These are phyloP conservation scores for Drechslera avenae DNA, from an alignment of 2,329 filamentous ascomycete genomes.

Conservation along the genomic window DNA sequence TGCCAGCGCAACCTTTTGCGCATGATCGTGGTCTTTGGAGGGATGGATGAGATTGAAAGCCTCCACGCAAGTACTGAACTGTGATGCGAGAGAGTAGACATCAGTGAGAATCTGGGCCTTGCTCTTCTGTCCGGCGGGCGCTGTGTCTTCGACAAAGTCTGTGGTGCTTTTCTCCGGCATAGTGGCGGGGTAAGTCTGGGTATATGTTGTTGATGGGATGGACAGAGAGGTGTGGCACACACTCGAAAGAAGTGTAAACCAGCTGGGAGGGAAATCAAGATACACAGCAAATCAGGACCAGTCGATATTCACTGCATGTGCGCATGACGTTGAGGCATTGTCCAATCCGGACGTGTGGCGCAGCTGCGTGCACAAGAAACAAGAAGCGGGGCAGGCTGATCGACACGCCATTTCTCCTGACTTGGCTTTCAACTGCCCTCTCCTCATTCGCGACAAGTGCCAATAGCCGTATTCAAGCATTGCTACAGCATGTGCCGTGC, in stretches of 20 bases:
- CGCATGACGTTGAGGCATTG: constrained; percentile 38
- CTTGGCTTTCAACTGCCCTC: constrained; percentile 14
- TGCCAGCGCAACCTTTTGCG: constrained; percentile 52
- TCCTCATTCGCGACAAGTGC: constrained; percentile 19
- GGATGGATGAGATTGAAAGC: constrained; percentile 55
- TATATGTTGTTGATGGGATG: not conserved
- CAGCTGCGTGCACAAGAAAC: constrained; percentile 28
- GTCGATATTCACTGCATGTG: constrained; percentile 25
- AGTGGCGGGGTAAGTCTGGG: constrained; percentile 29
- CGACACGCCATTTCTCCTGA: constrained; percentile 11
- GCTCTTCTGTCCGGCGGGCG: constrained; percentile 22
- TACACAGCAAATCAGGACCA: constrained; percentile 6
- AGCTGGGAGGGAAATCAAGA: constrained; percentile 3
- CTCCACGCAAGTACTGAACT: constrained; percentile 56
- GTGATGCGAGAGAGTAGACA: constrained; percentile 51
- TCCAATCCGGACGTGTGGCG: constrained; percentile 31
- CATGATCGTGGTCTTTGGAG: constrained; percentile 49
- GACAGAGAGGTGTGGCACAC: not conserved
- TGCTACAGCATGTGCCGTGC: constrained; percentile 7
- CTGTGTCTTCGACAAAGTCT: constrained; percentile 25
- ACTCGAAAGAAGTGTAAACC: not conserved
- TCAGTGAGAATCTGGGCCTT: constrained; percentile 47
- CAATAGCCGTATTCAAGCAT: constrained; percentile 20
- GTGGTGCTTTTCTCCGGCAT: constrained; percentile 22
- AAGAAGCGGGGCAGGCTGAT: constrained; percentile 33